phyloP scores from a whole-genome alignment of 768 basidiomycete species.

The Tricholoma flavovirens region DNA sequence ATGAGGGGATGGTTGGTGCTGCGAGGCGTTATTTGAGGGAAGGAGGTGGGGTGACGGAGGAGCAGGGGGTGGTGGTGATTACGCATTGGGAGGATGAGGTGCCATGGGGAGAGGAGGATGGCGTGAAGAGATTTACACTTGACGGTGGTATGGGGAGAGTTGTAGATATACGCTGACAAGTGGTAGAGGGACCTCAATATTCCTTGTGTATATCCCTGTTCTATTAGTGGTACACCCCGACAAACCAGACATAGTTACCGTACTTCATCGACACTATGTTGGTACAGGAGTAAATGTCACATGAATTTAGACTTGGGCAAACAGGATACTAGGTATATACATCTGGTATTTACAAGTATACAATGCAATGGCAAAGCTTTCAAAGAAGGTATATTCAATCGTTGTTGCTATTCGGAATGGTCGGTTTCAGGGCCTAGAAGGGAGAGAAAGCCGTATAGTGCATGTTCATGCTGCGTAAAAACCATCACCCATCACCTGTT shows the following conservation, averaged over 20 bases:
- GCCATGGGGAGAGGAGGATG: slow-evolving; percentile 65
- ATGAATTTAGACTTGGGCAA: no score
- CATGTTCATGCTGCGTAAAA: background rate
- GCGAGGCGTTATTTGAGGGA: slow-evolving; percentile 59
- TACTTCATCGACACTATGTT: no score
- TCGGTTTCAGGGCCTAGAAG: background rate
- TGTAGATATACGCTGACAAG: background rate
- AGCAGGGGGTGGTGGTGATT: slow-evolving; percentile 80
- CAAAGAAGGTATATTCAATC: no score
- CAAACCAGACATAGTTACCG: no score
- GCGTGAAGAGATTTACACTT: slow-evolving; percentile 35
- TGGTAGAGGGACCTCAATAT: background rate
- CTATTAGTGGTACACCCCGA: no score
- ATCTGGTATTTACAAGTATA: background rate
- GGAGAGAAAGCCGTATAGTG: background rate
- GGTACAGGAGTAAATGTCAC: no score
- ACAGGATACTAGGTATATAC: background rate
- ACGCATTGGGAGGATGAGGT: slow-evolving; percentile 92
- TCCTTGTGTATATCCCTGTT: no score
- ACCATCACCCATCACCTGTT: background rate
- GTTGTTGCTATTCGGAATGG: background rate
- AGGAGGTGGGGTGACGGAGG: slow-evolving; percentile 38
- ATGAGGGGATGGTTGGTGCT: slow-evolving; percentile 63
- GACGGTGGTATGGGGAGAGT: slow-evolving; percentile 23
- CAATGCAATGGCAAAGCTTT: no score